Conservation (phyloP, 352 stramenopile genomes). For the Aphanomyces astaci region DNA sequence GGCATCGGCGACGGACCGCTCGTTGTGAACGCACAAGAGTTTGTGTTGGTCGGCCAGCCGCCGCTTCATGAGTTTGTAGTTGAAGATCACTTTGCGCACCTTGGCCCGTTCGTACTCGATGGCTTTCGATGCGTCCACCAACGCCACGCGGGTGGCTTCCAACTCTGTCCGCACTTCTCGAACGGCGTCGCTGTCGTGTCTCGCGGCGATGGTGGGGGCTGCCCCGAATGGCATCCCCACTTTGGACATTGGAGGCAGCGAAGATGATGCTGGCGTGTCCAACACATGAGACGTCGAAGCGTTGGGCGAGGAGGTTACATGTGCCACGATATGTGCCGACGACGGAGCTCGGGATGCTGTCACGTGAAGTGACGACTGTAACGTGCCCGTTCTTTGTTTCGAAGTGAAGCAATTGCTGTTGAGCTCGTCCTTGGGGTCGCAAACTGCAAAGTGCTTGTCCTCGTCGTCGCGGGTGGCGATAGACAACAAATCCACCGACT, state of each 20-base stretch:
- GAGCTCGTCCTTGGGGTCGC: slow-evolving; percentile 20
- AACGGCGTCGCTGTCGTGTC: background rate
- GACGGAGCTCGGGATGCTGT: too few relatives aligned
- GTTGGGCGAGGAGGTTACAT: too few relatives aligned
- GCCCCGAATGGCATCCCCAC: too few relatives aligned
- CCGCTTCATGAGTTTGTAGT: slow-evolving; percentile 45
- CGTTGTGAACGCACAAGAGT: slow-evolving; percentile 52
- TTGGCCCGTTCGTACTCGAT: slow-evolving; percentile 14
- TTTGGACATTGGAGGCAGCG: too few relatives aligned
- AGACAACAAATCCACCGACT: background rate
- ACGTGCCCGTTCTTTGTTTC: background rate
- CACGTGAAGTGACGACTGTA: too few relatives aligned
- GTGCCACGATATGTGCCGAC: background rate
- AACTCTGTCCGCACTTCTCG: background rate
- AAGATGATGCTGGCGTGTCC: too few relatives aligned
- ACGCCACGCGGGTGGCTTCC: background rate
- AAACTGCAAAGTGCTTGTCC: background rate
- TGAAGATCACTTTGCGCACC: slow-evolving; percentile 29
- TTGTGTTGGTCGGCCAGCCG: slow-evolving; percentile 60
- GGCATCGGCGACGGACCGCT: slow-evolving; percentile 39
- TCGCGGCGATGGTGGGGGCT: too few relatives aligned
- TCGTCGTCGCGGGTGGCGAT: background rate
- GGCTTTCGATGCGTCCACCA: background rate
- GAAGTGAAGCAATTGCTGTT: slow-evolving; percentile 23
- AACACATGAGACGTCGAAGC: too few relatives aligned